phyloP scores from a whole-genome alignment of 352 stramenopile genomes.

The Phytophthora lateralis region DNA sequence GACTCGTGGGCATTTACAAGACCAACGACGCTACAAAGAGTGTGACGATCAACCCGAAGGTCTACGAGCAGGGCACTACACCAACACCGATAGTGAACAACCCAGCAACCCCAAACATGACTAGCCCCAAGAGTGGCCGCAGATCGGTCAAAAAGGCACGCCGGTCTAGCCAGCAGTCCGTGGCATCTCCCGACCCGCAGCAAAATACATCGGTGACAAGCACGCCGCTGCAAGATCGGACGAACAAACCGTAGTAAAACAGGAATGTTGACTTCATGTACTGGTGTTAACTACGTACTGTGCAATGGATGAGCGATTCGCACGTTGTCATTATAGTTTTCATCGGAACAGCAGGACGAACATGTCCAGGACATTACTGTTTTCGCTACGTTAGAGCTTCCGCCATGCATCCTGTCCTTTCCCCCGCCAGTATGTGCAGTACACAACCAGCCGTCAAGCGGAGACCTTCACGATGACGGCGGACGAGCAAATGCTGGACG shows the following conservation, averaged over 20 bases:
- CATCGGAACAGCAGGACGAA: not conserved
- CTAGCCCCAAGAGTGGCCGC: conserved; percentile 29
- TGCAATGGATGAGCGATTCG: conserved; percentile 5
- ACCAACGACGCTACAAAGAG: conserved; percentile 99
- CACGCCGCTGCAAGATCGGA: conserved; percentile 47
- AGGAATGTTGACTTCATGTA: not conserved
- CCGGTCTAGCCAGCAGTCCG: conserved; percentile 37
- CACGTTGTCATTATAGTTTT: not conserved
- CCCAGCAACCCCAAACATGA: conserved; percentile 26
- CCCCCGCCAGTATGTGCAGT: conserved; percentile 6
- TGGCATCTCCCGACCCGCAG: conserved; percentile 27
- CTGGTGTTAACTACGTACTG: conserved; percentile 15
- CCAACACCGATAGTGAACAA: conserved; percentile 29
- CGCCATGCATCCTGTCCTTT: conserved; percentile 3
- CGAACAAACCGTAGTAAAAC: conserved; percentile 42
- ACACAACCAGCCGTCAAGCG: conserved; percentile 11
- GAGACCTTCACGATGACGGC: conserved; percentile 16
- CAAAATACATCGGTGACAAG: conserved; percentile 19
- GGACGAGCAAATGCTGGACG: conserved; percentile 18
- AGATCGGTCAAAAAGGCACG: conserved; percentile 40
- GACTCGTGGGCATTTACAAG: conserved; percentile 99
- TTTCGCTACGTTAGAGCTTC: no score
- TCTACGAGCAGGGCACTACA: conserved; percentile 63
- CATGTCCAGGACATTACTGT: no score
- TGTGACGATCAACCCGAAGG: conserved; percentile 98